These are phyloP conservation scores for Microsporum canis DNA, from an alignment of 2,329 filamentous ascomycete genomes.

Conservation along the genomic window DNA sequence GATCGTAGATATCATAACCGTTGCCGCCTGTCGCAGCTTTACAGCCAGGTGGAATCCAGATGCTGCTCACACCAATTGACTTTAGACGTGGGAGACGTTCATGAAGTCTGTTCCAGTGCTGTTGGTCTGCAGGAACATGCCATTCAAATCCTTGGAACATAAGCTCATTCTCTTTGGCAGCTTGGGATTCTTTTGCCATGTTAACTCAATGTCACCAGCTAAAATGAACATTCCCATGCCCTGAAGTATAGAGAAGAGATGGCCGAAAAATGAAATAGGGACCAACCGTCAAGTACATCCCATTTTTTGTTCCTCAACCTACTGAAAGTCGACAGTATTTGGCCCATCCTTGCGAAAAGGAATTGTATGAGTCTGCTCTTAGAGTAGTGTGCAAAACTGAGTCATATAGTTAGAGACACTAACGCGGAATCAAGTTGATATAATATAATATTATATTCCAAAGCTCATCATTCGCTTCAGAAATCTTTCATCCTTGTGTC, in stretches of 20 bases:
- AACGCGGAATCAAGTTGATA: background rate
- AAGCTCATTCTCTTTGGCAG: background rate
- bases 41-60: constrained; percentile 62
- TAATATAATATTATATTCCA: background rate
- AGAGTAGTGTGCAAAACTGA: background rate
- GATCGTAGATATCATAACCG: constrained; percentile 59
- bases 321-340: background rate
- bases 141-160: constrained; percentile 65
- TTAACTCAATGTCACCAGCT: background rate
- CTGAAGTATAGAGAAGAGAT: background rate
- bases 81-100: constrained; percentile 44
- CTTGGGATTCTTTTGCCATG: background rate
- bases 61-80: constrained; percentile 48
- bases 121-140: constrained; percentile 51
- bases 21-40: constrained; percentile 54
- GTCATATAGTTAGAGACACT: background rate
- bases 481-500: background rate
- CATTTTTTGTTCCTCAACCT: background rate
- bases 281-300: background rate
- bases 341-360: background rate
- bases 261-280: background rate
- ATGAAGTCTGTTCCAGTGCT: constrained; percentile 51
- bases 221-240: background rate
- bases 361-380: background rate
- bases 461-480: background rate